Percentiles rank a stretch among this genome's conserved stretches.
Conservation (phyloP, 345 rosid genomes). For the Dipteronia sinensis region DNA sequence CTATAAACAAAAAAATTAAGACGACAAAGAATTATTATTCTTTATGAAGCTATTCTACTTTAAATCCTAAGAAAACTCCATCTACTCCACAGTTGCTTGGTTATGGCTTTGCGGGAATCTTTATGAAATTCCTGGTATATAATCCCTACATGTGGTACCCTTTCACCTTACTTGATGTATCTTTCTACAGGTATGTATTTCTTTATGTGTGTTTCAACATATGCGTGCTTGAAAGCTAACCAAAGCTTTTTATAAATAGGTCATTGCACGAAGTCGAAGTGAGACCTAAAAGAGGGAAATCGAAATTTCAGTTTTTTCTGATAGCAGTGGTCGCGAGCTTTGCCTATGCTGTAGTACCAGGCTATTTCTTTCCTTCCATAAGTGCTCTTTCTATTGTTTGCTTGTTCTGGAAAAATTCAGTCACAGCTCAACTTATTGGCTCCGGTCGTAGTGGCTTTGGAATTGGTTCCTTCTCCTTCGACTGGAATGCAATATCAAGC, state of each 20-base stretch:
- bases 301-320: constrained; percentile 30
- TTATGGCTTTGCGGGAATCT: constrained; percentile 36
- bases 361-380: constrained; percentile 26
- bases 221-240: neutral
- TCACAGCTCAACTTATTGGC: constrained; percentile 9
- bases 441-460: constrained; percentile 13
- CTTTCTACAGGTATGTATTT: constrained; percentile 16
- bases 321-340: constrained; percentile 25
- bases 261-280: constrained; percentile 33
- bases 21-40: too few relatives aligned
- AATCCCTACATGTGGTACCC: constrained; percentile 36
- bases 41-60: too few relatives aligned
- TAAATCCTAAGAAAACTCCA: too few relatives aligned
- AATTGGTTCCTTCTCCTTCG: constrained; percentile 12
- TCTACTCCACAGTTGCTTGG: constrained; percentile 31
- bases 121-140: constrained; percentile 25
- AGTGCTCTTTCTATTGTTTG: constrained; percentile 24
- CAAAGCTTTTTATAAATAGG: constrained; percentile 7
- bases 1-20: too few relatives aligned
- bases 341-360: constrained; percentile 32
- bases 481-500: neutral
- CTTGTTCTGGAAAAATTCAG: constrained; percentile 15
- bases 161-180: constrained; percentile 34
- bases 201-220: too few relatives aligned
- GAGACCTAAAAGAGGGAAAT: constrained; percentile 20